These are phyloP conservation scores for Hortiboletus flavorubellus DNA, from an alignment of 768 basidiomycete genomes.

Conservation along the genomic window DNA sequence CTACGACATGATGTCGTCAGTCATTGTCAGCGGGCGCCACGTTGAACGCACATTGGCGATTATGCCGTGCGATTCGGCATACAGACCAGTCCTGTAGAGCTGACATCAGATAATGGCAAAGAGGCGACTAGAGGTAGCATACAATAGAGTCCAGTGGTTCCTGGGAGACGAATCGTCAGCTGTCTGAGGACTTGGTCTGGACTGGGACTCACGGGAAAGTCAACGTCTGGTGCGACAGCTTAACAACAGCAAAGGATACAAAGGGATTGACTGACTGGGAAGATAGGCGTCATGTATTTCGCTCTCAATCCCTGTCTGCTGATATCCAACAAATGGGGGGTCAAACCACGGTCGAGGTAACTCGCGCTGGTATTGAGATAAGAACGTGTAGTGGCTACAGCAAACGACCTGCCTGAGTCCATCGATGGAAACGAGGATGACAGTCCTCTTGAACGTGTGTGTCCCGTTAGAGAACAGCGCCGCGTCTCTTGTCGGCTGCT, in stretches of 20 bases:
- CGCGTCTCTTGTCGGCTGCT: neutral
- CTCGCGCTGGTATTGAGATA: conserved; percentile 54
- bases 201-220: conserved; percentile 76
- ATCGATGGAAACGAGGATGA: conserved; percentile 84
- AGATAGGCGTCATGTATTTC: conserved; percentile 83
- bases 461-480: conserved; percentile 73
- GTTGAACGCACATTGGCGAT: conserved; percentile 68
- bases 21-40: neutral
- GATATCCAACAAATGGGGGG: conserved; percentile 77
- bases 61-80: conserved; percentile 89
- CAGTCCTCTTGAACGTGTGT: conserved; percentile 75
- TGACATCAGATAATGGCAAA: neutral
- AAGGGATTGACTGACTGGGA: conserved; percentile 63
- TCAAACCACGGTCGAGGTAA: conserved; percentile 82
- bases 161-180: conserved; percentile 35
- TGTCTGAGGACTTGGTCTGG: neutral
- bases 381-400: neutral
- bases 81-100: conserved; percentile 74
- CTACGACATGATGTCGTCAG: conserved; percentile 34
- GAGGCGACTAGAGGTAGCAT: conserved; percentile 13
- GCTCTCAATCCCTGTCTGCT: conserved; percentile 83
- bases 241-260: neutral
- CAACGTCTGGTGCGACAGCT: conserved; percentile 51
- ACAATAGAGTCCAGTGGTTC: conserved; percentile 92
- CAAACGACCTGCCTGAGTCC: conserved; percentile 59